phyloP scores from a whole-genome alignment of 2,329 filamentous ascomycete genomes.

The Neurospora sp. region DNA sequence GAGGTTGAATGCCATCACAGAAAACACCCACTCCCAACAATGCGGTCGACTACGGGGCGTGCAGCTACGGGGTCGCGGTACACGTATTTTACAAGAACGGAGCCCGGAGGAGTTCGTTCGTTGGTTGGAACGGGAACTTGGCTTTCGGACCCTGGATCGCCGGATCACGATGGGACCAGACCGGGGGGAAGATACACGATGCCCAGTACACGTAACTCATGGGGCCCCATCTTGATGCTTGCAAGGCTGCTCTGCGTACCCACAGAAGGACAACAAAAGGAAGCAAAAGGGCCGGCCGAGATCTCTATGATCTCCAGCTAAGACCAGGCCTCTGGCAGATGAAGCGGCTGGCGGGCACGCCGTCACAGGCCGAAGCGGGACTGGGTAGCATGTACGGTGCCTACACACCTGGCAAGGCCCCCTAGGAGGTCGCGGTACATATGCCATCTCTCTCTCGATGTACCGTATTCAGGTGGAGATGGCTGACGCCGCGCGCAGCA shows the following conservation, averaged over 20 bases:
- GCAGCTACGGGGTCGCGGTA: background rate
- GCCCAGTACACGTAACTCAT: background rate
- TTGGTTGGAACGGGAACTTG: background rate
- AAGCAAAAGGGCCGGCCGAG: background rate
- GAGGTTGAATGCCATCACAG: background rate
- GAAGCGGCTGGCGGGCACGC: background rate
- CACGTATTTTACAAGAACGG: background rate
- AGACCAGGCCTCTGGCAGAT: background rate
- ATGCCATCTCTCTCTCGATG: background rate
- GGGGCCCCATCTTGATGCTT: background rate
- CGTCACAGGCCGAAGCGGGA: background rate
- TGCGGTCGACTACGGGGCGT: background rate
- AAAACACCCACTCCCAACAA: background rate
- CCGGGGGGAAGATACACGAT: background rate
- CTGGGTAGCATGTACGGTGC: background rate
- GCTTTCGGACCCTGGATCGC: background rate
- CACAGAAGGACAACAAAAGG: background rate
- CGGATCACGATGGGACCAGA: background rate
- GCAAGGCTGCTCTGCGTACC: background rate
- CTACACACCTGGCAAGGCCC: background rate
- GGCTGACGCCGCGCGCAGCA: background rate
- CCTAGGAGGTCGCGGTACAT: background rate
- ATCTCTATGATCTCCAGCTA: background rate
- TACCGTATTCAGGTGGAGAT: background rate
- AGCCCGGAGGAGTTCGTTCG: background rate